A percentile compares a stretch with the other conserved stretches of the same genome.
Evolutionary conservation across 179 eudicot species (phyloP).

Genomic region (Dionaea muscipula): DNA sequence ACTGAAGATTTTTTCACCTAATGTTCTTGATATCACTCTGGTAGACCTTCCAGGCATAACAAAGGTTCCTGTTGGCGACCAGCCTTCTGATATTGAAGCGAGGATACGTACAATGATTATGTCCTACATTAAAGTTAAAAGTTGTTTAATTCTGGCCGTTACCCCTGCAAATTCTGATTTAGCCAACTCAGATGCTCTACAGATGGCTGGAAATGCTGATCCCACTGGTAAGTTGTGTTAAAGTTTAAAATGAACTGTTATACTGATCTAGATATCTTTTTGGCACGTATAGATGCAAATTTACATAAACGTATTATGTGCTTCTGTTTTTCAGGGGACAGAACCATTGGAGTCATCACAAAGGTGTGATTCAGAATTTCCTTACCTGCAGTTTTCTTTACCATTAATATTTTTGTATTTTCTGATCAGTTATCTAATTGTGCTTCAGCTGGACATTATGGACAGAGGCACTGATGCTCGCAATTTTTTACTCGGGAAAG

Average conservation of each 20-base stretch:
- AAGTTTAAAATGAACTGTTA: neutral
- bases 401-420: neutral
- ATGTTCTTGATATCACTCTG: conserved; percentile 73
- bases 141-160: conserved; percentile 68
- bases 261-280: neutral
- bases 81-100: conserved; percentile 75
- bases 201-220: conserved; percentile 77
- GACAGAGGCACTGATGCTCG: conserved; percentile 88
- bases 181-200: conserved; percentile 84
- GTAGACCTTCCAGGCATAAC: conserved; percentile 82
- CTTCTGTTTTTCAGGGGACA: conserved; percentile 38
- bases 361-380: conserved; percentile 30
- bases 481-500: conserved; percentile 76
- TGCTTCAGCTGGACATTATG: conserved; percentile 69
- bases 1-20: conserved; percentile 61
- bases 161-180: conserved; percentile 78
- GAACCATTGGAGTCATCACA: conserved; percentile 81
- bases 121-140: conserved; percentile 48
- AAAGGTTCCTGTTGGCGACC: conserved; percentile 87
- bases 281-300: too few relatives aligned
- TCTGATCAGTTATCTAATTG: conserved; percentile 5
- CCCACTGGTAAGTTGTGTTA: conserved; percentile 52
- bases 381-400: neutral
- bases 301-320: too few relatives aligned
- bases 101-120: conserved; percentile 70